Percentiles rank a stretch among this genome's conserved stretches.
These are phyloP conservation scores for Malus fusca DNA, from an alignment of 306 rosid genomes.

Conservation along the genomic window DNA sequence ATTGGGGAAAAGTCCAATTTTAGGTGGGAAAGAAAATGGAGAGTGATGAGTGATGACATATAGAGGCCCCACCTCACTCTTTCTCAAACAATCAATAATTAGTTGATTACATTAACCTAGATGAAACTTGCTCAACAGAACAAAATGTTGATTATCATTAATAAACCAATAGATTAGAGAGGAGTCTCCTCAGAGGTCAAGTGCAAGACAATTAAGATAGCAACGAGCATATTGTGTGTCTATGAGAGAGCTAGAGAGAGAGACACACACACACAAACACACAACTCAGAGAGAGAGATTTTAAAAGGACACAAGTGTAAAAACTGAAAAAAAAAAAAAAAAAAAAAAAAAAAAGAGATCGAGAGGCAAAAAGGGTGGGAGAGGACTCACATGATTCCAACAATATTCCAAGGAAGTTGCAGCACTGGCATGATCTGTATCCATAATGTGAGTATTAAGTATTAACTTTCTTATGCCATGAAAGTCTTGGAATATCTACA, in stretches of 20 bases:
- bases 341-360: background rate
- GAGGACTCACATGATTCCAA: slow-evolving; percentile 52
- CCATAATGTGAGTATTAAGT: slow-evolving; percentile 37
- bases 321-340: slow-evolving; percentile 17
- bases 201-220: slow-evolving; percentile 36
- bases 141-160: background rate
- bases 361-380: slow-evolving; percentile 5
- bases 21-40: slow-evolving; percentile 52
- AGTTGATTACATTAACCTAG: background rate
- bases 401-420: slow-evolving; percentile 28
- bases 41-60: slow-evolving; percentile 34
- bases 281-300: slow-evolving; percentile 10
- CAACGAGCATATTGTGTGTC: slow-evolving; percentile 33
- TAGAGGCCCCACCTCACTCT: slow-evolving; percentile 26
- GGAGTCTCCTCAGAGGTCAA: slow-evolving; percentile 39
- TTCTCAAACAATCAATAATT: background rate
- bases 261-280: background rate
- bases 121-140: slow-evolving; percentile 1
- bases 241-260: slow-evolving; percentile 17
- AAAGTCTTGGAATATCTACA: background rate
- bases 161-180: slow-evolving; percentile 5
- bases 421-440: slow-evolving; percentile 45
- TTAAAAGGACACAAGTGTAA: slow-evolving; percentile 19
- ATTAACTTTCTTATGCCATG: background rate
- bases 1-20: slow-evolving; percentile 50